Conservation (phyloP, 78 protist genomes). For the Polysphondylium violaceum region DNA sequence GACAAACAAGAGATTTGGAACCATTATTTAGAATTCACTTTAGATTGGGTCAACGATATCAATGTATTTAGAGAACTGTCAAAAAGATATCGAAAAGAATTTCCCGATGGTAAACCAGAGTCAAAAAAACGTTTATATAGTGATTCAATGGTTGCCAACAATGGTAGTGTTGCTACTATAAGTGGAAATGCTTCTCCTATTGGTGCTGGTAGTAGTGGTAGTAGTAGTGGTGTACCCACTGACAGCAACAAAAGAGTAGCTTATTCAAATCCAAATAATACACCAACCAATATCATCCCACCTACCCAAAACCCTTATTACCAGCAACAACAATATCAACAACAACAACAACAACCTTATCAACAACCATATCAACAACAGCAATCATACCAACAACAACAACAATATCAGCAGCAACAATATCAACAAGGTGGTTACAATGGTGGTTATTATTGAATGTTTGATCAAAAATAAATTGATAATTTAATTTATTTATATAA, state of each 20-base stretch:
- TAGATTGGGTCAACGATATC: neutral
- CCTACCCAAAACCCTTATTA: no score
- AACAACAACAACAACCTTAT: no score
- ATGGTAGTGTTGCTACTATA: neutral
- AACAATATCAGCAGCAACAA: no score
- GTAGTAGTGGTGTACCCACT: neutral
- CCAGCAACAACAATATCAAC: no score
- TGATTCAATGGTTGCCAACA: neutral
- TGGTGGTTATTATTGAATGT: no score
- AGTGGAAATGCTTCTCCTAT: neutral
- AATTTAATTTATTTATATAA: no score
- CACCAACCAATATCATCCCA: no score
- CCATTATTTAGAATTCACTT: constrained; percentile 13
- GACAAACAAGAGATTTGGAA: constrained; percentile 10
- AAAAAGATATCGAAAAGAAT: neutral
- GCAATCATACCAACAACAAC: no score
- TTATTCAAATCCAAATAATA: neutral
- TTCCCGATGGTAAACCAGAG: constrained; percentile 13
- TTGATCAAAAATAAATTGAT: no score
- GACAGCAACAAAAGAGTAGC: constrained; percentile 19
- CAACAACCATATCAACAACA: no score
- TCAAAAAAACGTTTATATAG: neutral
- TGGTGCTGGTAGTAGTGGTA: neutral
- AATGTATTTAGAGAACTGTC: neutral
- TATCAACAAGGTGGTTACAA: no score